phyloP scores from a whole-genome alignment of 2,329 filamentous ascomycete genomes.

The Gnomoniopsis sp. region DNA sequence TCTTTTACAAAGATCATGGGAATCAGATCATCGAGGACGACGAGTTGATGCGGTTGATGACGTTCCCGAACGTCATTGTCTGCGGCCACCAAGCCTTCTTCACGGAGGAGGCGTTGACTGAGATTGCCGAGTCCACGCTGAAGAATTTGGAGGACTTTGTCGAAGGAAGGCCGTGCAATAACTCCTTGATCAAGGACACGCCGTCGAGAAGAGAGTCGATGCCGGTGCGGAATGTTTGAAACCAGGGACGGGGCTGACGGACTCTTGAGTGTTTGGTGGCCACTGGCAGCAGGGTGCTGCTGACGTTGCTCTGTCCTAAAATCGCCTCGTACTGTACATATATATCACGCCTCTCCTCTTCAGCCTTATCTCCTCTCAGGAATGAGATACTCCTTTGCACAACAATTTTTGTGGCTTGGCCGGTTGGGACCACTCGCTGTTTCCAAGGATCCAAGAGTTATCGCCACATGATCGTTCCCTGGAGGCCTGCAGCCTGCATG shows the following conservation, averaged over 20 bases:
- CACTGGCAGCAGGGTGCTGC: background rate
- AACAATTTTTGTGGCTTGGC: no score
- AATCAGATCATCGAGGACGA: conserved; percentile 65
- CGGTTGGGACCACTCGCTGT: background rate
- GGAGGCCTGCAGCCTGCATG: background rate
- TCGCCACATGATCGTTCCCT: background rate
- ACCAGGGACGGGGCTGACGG: background rate
- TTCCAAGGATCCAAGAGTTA: background rate
- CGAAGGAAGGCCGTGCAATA: conserved; percentile 30
- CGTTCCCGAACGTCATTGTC: conserved; percentile 65
- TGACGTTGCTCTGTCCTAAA: background rate
- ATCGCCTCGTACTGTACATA: background rate
- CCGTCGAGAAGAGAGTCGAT: background rate
- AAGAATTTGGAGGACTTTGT: conserved; percentile 50
- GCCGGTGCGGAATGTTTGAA: conserved; percentile 15
- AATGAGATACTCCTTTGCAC: no score
- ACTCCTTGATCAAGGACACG: conserved; percentile 30
- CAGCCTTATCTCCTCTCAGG: background rate
- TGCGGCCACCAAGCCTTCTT: conserved; percentile 70
- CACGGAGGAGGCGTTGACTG: conserved; percentile 60
- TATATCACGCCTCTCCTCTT: background rate
- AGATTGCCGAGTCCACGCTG: conserved; percentile 60
- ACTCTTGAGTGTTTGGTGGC: background rate
- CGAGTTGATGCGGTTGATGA: conserved; percentile 61
- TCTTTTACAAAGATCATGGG: conserved; percentile 66